A percentile compares a stretch with the other conserved stretches of the same genome.
Conservation (phyloP, 441 rosid genomes). For the Pelargonium citronellum region DNA sequence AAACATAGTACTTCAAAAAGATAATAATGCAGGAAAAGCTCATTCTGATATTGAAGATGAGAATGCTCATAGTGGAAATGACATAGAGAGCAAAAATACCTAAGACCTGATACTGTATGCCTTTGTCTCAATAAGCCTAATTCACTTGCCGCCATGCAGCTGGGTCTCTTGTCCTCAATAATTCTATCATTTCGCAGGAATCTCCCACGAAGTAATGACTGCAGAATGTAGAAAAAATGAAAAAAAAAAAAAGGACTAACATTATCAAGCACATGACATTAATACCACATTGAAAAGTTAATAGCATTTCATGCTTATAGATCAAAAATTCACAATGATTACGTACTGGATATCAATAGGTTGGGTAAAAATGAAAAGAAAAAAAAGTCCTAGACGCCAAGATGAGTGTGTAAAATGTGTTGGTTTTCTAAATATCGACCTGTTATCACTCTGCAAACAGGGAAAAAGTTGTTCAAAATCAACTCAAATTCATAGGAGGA, state of each 20-base stretch:
- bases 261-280: not conserved
- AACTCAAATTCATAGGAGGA: not conserved
- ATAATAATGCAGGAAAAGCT: not conserved
- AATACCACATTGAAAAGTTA: not conserved
- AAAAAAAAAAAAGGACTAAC: not conserved
- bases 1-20: not conserved
- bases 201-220: conserved; percentile 88
- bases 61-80: not conserved
- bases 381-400: not conserved
- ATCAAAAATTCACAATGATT: not conserved
- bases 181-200: conserved; percentile 73
- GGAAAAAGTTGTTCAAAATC: not conserved
- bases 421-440: not conserved
- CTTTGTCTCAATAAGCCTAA: conserved; percentile 81
- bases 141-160: conserved; percentile 79
- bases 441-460: not conserved
- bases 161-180: conserved; percentile 46
- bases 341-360: too few species aligned
- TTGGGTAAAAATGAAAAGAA: not conserved
- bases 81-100: conserved; percentile 38
- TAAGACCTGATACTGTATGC: conserved; percentile 82
- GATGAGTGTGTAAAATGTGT: not conserved
- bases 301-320: not conserved
- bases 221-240: conserved; percentile 13
- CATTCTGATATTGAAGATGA: not conserved